Evolutionary conservation across 768 basidiomycete genomes (phyloP).

Genomic region (Cystoderma amianthinum): DNA sequence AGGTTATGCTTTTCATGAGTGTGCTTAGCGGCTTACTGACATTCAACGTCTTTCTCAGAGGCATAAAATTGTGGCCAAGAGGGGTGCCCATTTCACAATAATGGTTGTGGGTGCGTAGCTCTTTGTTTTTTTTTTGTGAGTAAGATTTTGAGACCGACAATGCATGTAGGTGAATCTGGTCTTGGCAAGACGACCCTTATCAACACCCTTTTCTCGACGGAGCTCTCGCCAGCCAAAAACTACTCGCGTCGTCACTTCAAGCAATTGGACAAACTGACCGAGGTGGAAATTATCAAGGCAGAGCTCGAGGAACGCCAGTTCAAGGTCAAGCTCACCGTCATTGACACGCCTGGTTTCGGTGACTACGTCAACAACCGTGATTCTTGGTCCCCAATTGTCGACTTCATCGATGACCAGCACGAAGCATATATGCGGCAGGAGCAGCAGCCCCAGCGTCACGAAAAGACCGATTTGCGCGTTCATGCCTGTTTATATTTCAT

Average conservation of each 20-base stretch:
- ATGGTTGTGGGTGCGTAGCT: slow-evolving; percentile 99
- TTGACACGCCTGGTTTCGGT: slow-evolving; percentile 98
- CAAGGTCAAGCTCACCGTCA: slow-evolving; percentile 98
- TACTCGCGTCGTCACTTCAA: slow-evolving; percentile 86
- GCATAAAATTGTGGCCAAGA: slow-evolving; percentile 99
- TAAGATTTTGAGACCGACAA: no score
- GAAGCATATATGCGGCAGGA: slow-evolving; percentile 97
- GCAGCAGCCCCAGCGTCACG: slow-evolving; percentile 92
- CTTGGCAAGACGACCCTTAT: slow-evolving; percentile 96
- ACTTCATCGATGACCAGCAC: slow-evolving; percentile 96
- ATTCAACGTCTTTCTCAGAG: slow-evolving; percentile 45
- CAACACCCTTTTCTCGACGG: slow-evolving; percentile 98
- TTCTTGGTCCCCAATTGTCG: slow-evolving; percentile 96
- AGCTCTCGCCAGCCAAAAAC: slow-evolving; percentile 88
- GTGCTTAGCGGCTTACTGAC: slow-evolving; percentile 12
- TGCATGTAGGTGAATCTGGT: slow-evolving; percentile 96
- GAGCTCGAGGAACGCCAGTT: slow-evolving; percentile 99
- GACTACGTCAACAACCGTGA: slow-evolving; percentile 99
- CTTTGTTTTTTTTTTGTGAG: no score
- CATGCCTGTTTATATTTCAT: slow-evolving; percentile 98
- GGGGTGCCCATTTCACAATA: slow-evolving; percentile 94
- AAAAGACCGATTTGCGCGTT: slow-evolving; percentile 93
- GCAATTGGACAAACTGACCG: slow-evolving; percentile 97
- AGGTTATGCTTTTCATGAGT: slow-evolving; percentile 44
- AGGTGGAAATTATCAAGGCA: slow-evolving; percentile 98